These are phyloP conservation scores for Gymnopus androsaceus DNA, from an alignment of 1,284 basidiomycete genomes.

Conservation along the genomic window DNA sequence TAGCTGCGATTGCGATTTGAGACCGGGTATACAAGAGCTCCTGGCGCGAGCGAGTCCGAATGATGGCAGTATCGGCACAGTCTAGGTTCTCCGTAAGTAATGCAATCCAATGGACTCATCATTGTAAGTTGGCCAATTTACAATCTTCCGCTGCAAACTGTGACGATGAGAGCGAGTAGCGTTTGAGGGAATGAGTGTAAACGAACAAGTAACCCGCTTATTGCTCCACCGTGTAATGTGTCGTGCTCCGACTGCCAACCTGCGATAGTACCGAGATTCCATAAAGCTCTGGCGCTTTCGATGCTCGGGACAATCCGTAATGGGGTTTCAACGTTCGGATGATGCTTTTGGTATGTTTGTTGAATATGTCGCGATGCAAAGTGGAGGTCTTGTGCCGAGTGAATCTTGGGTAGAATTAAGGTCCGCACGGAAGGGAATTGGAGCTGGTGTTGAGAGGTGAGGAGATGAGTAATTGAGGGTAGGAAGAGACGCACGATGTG, in stretches of 20 bases:
- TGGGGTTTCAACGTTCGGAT: not conserved
- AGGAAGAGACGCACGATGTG: conserved; percentile 52
- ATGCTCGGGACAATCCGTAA: not conserved
- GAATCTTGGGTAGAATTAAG: conserved; percentile 80
- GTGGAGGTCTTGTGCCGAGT: conserved; percentile 66
- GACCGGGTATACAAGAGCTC: conserved; percentile 89
- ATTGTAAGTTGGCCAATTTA: conserved; percentile 33
- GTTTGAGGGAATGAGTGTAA: not conserved
- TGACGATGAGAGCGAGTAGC: not conserved
- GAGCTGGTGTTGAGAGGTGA: conserved; percentile 36
- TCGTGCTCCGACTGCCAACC: conserved; percentile 55
- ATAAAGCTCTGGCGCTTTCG: conserved; percentile 45
- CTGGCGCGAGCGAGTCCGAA: conserved; percentile 71
- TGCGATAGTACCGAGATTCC: conserved; percentile 64
- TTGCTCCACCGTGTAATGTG: not conserved
- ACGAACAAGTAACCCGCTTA: conserved; percentile 39
- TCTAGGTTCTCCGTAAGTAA: conserved; percentile 42
- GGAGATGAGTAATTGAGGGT: not conserved
- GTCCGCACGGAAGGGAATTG: conserved; percentile 51
- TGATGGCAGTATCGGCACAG: conserved; percentile 85
- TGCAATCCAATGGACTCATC: conserved; percentile 11
- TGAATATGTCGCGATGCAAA: conserved; percentile 55
- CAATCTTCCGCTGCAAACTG: conserved; percentile 93
- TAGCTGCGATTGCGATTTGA: conserved; percentile 81
- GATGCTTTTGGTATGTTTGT: conserved; percentile 25